Evolutionary conservation across 2,329 filamentous ascomycete genomes (phyloP), one percentile per base, ranked within the genome.

Genomic region (Pseudogymnoascus sp.): DNA sequence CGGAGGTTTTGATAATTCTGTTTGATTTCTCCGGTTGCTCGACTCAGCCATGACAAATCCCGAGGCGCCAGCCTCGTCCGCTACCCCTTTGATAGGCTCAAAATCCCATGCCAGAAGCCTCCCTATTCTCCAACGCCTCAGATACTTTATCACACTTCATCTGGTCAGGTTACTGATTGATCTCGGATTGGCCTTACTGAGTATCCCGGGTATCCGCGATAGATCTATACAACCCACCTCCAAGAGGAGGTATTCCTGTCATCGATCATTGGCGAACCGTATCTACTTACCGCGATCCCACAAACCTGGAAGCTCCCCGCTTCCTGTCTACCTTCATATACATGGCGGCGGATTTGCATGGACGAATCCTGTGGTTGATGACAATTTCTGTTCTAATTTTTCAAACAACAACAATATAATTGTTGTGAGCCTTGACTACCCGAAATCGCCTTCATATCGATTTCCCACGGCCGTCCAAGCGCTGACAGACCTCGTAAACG

Each of bases 281-380:
- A 68, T 80, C 63, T 80, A 78, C 71, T 73, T 75, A 54, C 77
- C 77, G 0, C 35, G 66, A 66, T 0, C 64, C 62, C 71, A 74
- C 65, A 69, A 74, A 29, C 65, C 67, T 4, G 67, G 67, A 0
- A 65, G 66, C 3, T 33, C 5, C 13, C 36, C 64, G 0, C 70
- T 77, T 7, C 79, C 80, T 0, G 71, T 78, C 1, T 73, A 81
- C 59, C 70, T 83, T 40, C 75, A 77, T 61, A 75, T 82, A 65
- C 81, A 84, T 65, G 81, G 81, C 61, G 80, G 81, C 59, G 79
- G 79, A 35, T 82, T 81, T 68, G 74, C 74, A 13, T 17, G 82
- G 39, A 75, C 76, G 68, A 67, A 72, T 10, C 75, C 79, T 0
- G 60, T 68, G 26, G 68, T 76, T 50, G 77, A 80, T 66, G 78